Evolutionary conservation across 192 early-diverging fungal species (phyloP), one percentile per base, ranked within the genome.

Genomic region (Pilobolus umbonatus): DNA sequence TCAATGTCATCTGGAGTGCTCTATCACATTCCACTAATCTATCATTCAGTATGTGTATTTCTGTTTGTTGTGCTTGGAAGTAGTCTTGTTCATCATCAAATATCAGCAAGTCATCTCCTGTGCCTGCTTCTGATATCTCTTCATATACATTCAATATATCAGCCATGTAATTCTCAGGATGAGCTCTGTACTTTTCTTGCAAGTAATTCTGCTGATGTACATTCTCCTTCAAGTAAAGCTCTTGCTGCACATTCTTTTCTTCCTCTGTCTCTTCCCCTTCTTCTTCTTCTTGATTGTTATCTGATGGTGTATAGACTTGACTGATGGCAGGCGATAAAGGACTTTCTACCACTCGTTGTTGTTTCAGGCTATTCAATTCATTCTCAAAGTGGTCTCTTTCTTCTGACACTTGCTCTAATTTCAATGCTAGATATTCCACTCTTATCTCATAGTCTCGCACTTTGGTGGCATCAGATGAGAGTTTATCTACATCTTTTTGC

Each of bases 371-470:
- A 22, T 17, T 44, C 7, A 65, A 30, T 50, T 65, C 56, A 17
- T 58, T 57, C 53, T 65, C 64, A 17, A 50, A 22, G 9, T 39
- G 3, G 15, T 65, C 64, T 50, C 54, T 42, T 53, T 65, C 56
- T 28, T 65, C 64, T 1, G 64, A 57, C 14, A 65, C 28, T 25
- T 65, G 64, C 17, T 65, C 64, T n/a, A 65, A 38, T 44, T 65
- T 65, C n/a, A 57, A 54, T 2, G 64, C 49, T 7, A 65, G 38
- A 26, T 65, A 65, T 35, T 65, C 64, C 15, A 65, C 64, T 29
- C 64, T 55, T 17, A 65, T 65, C 46, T 65, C 64, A 32, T 58
- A 59, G 26, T 65, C 64, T 24, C 64, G 21, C n/a, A 50, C 56
- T 25, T 65, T 65, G 5, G 64, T 65, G 15, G 46, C 17, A 34